Percentiles rank a stretch among this genome's conserved stretches.
phyloP scores from a whole-genome alignment of 352 stramenopile genomes.

The Phytophthora cactorum region DNA sequence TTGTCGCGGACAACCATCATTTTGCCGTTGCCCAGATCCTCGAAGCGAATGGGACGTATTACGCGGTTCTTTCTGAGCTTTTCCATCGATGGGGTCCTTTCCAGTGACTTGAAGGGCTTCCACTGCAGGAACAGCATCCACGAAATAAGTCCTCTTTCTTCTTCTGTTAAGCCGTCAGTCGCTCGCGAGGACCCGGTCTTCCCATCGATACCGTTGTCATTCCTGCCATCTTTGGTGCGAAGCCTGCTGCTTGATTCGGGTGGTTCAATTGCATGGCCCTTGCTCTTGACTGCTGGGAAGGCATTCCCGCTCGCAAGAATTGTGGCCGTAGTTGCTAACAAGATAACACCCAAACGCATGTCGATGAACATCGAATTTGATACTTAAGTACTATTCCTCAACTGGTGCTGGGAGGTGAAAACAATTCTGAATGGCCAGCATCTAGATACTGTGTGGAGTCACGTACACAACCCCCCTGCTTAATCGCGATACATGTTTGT shows the following conservation, averaged over 20 bases:
- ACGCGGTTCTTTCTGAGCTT: not conserved
- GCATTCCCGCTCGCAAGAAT: not conserved
- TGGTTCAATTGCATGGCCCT: not conserved
- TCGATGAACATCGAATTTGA: too few species aligned
- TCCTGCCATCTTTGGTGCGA: not conserved
- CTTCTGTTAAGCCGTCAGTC: not conserved
- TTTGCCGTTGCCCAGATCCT: not conserved
- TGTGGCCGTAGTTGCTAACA: not conserved
- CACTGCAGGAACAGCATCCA: not conserved
- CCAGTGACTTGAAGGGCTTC: not conserved
- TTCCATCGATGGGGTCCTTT: not conserved
- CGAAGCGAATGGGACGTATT: not conserved
- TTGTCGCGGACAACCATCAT: not conserved
- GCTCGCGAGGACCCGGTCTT: too few species aligned
- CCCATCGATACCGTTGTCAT: not conserved
- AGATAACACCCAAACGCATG: slow-evolving; percentile 1
- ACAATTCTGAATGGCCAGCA: too few species aligned
- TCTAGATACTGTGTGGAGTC: too few species aligned
- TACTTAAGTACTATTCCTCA: too few species aligned
- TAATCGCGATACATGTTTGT: too few species aligned
- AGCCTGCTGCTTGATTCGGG: not conserved
- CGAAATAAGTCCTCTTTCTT: not conserved
- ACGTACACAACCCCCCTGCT: too few species aligned
- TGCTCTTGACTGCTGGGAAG: not conserved
- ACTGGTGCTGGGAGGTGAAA: too few species aligned